These are phyloP conservation scores for Populus ilicifolia DNA, from an alignment of 345 rosid genomes.

Conservation along the genomic window DNA sequence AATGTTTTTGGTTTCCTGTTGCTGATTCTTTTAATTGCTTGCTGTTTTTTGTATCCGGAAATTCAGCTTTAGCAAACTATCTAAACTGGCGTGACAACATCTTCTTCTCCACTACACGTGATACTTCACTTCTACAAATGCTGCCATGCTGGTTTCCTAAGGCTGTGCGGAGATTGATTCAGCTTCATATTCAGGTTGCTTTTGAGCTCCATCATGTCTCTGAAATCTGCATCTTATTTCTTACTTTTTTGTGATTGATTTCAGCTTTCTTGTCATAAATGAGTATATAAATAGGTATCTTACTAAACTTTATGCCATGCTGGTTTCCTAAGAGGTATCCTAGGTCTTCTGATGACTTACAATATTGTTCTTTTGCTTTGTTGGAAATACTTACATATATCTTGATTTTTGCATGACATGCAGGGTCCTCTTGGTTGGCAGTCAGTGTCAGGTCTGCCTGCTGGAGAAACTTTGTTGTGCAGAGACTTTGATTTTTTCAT, in stretches of 20 bases:
- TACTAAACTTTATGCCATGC: background rate
- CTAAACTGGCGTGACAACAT: slow-evolving; percentile 86
- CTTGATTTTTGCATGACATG: slow-evolving; percentile 19
- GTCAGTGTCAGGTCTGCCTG: slow-evolving; percentile 67
- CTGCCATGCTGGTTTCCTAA: slow-evolving; percentile 97
- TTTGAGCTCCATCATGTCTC: slow-evolving; percentile 5
- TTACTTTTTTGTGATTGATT: slow-evolving; percentile 3
- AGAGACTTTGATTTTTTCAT: slow-evolving; percentile 65
- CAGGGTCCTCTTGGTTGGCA: slow-evolving; percentile 98
- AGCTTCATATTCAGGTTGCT: slow-evolving; percentile 85
- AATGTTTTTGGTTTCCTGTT: background rate
- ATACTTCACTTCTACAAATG: slow-evolving; percentile 93
- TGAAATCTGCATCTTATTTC: slow-evolving; percentile 11
- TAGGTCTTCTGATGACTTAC: background rate
- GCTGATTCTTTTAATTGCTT: slow-evolving; percentile 2
- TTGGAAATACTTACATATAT: background rate
- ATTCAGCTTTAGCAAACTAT: slow-evolving; percentile 66
- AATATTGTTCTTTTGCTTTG: background rate
- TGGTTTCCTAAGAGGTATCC: background rate
- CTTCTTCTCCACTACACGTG: slow-evolving; percentile 81
- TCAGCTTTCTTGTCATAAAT: background rate
- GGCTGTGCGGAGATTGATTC: slow-evolving; percentile 79
- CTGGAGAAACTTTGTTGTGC: slow-evolving; percentile 58
- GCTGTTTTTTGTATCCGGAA: slow-evolving; percentile 19
- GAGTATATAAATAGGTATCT: background rate